Conservation (phyloP, 352 stramenopile genomes). For the Globisporangium viniferum region DNA sequence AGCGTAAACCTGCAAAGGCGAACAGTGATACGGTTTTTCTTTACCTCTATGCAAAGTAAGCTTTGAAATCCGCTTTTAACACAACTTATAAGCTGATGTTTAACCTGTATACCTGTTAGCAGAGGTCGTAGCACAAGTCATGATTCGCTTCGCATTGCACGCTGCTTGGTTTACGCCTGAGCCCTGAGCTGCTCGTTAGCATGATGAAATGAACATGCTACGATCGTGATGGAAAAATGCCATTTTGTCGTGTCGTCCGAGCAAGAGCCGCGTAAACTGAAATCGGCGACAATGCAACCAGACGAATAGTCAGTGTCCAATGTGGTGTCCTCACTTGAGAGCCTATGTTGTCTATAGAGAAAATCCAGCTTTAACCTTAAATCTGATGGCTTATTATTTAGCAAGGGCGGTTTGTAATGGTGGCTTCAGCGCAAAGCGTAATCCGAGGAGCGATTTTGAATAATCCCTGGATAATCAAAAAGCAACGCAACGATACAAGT, state of each 20-base stretch:
- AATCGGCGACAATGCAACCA: background rate
- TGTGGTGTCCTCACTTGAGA: background rate
- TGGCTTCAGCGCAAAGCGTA: background rate
- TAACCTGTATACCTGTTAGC: background rate
- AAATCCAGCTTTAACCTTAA: background rate
- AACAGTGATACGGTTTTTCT: background rate
- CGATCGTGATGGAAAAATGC: background rate
- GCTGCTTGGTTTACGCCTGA: background rate
- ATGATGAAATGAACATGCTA: background rate
- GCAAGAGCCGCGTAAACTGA: background rate
- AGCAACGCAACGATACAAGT: background rate
- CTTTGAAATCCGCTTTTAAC: background rate
- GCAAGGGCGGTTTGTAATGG: background rate
- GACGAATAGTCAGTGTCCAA: background rate
- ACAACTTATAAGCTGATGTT: background rate
- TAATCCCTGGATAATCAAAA: background rate
- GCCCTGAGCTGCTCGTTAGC: background rate
- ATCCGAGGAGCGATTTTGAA: background rate
- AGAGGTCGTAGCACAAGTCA: background rate
- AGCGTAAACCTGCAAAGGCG: background rate
- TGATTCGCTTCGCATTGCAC: background rate
- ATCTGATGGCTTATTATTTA: background rate
- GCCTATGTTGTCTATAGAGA: background rate
- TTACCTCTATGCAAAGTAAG: background rate
- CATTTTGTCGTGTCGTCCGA: background rate